Conservation (phyloP, 768 basidiomycete species). For the Mycena vulgaris region DNA sequence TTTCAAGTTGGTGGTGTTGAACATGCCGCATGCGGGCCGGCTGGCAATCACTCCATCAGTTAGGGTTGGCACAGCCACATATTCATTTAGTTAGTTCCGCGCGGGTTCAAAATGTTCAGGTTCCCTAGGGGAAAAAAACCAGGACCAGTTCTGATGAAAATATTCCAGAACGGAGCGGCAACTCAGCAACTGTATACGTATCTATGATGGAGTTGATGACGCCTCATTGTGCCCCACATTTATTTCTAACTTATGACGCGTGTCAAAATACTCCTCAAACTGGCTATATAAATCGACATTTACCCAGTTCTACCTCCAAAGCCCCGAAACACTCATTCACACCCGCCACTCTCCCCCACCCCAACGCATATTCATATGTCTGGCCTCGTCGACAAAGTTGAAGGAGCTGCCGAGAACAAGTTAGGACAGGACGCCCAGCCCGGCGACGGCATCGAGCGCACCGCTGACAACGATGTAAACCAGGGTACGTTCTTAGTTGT, state of each 20-base stretch:
- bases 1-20: too few species aligned
- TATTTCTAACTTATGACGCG: constrained; percentile 16
- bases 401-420: constrained; percentile 29
- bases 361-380: constrained; percentile 13
- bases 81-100: too few species aligned
- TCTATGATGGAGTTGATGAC: constrained; percentile 22
- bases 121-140: too few species aligned
- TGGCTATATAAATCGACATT: constrained; percentile 6
- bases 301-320: not conserved
- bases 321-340: constrained; percentile 10
- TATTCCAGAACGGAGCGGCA: too few species aligned
- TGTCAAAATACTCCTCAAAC: constrained; percentile 3
- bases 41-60: too few species aligned
- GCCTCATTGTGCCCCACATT: constrained; percentile 8
- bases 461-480: constrained; percentile 27
- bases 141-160: too few species aligned
- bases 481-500: constrained; percentile 13
- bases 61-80: too few species aligned
- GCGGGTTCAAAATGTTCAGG: too few species aligned
- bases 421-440: constrained; percentile 25
- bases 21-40: too few species aligned
- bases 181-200: constrained; percentile 15
- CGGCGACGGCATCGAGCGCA: constrained; percentile 25
- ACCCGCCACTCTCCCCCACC: not conserved
- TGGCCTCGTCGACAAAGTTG: constrained; percentile 20